A percentile compares a stretch with the other conserved stretches of the same genome.
Evolutionary conservation across 768 basidiomycete species (phyloP).

Genomic region (Lactarius quietus): DNA sequence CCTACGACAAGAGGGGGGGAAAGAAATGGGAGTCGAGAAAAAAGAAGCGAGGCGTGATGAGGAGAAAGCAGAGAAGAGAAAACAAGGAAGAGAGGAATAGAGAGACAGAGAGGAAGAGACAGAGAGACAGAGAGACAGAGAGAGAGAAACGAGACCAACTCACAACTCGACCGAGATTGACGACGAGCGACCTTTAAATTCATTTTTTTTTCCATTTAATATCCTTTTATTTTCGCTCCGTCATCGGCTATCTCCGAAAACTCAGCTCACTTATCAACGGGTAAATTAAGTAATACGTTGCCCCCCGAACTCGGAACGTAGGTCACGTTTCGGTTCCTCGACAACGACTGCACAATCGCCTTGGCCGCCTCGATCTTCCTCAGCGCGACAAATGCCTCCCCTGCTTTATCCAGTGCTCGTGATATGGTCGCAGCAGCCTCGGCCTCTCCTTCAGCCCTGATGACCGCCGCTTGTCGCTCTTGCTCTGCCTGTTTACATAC

Average conservation of each 20-base stretch:
- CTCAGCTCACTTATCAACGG: conserved; percentile 44
- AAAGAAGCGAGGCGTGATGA: conserved; percentile 22
- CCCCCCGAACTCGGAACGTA: conserved; percentile 82
- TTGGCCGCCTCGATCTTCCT: conserved; percentile 97
- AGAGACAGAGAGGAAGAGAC: conserved; percentile 46
- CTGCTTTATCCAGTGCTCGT: conserved; percentile 85
- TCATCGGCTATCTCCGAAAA: conserved; percentile 24
- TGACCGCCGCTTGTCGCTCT: conserved; percentile 97
- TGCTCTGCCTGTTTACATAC: conserved; percentile 76
- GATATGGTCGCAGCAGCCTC: conserved; percentile 96
- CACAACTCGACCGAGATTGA: conserved; percentile 15
- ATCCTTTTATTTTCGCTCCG: not conserved
- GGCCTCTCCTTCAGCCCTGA: conserved; percentile 97
- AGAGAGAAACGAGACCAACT: conserved; percentile 33
- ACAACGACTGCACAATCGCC: conserved; percentile 87
- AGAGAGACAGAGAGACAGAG: conserved; percentile 49
- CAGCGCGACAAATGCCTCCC: conserved; percentile 92
- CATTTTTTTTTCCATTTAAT: conserved; percentile 1
- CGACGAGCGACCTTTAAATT: not conserved
- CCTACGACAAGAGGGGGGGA: conserved; percentile 34
- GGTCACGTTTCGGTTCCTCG: conserved; percentile 78
- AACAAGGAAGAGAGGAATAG: conserved; percentile 35
- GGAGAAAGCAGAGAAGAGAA: conserved; percentile 30
- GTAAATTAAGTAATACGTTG: conserved; percentile 81
- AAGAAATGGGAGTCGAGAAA: conserved; percentile 28